Conservation (phyloP, 345 rosid species). For the Boechera stricta region DNA sequence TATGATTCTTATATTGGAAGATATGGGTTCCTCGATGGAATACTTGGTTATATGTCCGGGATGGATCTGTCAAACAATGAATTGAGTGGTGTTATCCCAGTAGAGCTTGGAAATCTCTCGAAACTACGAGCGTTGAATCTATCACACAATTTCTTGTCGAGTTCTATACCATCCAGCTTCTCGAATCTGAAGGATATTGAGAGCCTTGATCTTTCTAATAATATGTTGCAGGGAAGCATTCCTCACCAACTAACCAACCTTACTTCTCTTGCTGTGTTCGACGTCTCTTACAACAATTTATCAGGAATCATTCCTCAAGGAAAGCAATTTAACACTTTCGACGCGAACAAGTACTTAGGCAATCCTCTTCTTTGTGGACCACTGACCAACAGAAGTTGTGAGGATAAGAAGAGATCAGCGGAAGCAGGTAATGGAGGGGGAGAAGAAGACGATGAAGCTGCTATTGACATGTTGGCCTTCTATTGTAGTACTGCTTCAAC, state of each 20-base stretch:
- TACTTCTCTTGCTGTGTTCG: background rate
- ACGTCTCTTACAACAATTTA: conserved; percentile 22
- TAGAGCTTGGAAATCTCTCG: conserved; percentile 35
- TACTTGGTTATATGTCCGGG: conserved; percentile 37
- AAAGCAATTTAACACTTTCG: conserved; percentile 2
- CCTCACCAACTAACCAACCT: conserved; percentile 16
- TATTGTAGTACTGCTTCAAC: conserved; percentile 9
- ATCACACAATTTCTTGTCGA: conserved; percentile 40
- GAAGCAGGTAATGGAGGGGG: background rate
- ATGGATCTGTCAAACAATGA: conserved; percentile 49
- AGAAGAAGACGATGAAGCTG: background rate
- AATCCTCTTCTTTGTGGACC: conserved; percentile 21
- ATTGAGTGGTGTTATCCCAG: conserved; percentile 42
- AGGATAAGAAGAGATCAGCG: background rate
- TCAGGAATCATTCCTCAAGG: conserved; percentile 20
- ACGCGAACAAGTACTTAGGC: background rate
- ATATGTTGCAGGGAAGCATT: conserved; percentile 17
- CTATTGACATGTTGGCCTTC: conserved; percentile 19
- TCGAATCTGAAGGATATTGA: conserved; percentile 41
- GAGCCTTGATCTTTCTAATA: conserved; percentile 42
- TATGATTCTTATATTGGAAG: background rate
- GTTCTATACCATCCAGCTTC: conserved; percentile 33
- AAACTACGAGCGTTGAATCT: conserved; percentile 27
- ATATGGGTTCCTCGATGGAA: background rate
- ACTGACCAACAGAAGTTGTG: background rate